Evolutionary conservation across 768 basidiomycete species (phyloP), one percentile per base, ranked within the genome.

Genomic region (Serendipita sp.): DNA sequence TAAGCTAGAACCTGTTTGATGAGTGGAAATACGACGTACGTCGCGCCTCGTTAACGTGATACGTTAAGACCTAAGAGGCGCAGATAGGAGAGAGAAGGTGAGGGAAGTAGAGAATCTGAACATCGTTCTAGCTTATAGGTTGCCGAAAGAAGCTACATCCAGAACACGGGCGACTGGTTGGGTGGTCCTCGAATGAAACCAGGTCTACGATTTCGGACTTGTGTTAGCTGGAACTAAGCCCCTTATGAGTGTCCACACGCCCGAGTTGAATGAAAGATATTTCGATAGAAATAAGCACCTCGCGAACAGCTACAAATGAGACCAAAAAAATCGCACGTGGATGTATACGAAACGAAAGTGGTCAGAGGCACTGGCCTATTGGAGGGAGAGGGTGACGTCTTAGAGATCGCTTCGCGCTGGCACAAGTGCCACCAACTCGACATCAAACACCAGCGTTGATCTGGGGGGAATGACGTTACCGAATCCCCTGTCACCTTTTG

Each of bases 371-470:
- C 18, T 46, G 11, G 45, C 11, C 11, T 46, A 13, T 18, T 46
- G 18, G 11, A 18, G 18, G 11, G 13, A 46, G 13, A 46, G 24
- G 13, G 45, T 46, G 18, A 13, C 45, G 45, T 46, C 8, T 18
- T 18, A 51, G n/a, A 51, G 48, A 8, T 18, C 48, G n/a, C 48
- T 18, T 51, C 48, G 30, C 8, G 8, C 48, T 32, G n/a, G n/a
- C 30, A 8, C 8, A n/a, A 94, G 74, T 48, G 77, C 78, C n/a
- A 86, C 76, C 32, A 95, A 80, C 72, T 95, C 92, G 10, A 89
- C 88, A 5, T 90, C 88, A 75, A 96, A 95, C 18, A 92, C 83
- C 32, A 95, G 78, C 4, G 86, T 85, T 11, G 91, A 83, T 70
- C 86, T 77, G 45, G 87, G 77, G 38, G 92, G 92, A 64, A 97